phyloP scores from a whole-genome alignment of 352 stramenopile species.

The Pythium biforme region DNA sequence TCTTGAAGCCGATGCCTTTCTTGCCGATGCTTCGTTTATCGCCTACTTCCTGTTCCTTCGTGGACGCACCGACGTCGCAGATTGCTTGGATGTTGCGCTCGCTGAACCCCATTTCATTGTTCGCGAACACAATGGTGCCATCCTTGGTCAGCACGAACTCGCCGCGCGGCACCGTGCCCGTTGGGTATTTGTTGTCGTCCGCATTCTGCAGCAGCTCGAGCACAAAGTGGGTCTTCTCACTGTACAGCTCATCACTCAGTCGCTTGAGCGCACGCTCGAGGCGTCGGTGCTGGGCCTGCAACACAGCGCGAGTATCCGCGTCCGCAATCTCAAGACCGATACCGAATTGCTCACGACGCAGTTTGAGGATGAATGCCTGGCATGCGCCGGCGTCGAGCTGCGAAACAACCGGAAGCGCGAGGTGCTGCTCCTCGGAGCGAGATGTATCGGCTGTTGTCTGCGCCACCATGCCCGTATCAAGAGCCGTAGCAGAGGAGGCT shows the following conservation, averaged over 20 bases:
- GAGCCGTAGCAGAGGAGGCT: background rate
- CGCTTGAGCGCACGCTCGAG: conserved; percentile 83
- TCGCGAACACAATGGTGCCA: conserved; percentile 71
- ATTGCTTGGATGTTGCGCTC: conserved; percentile 75
- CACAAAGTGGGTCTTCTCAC: conserved; percentile 86
- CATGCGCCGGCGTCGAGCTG: conserved; percentile 24
- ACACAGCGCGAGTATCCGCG: conserved; percentile 47
- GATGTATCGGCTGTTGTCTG: background rate
- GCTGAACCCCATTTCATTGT: conserved; percentile 86
- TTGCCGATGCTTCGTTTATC: conserved; percentile 73
- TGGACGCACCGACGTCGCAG: conserved; percentile 86
- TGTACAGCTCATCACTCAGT: conserved; percentile 85
- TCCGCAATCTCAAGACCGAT: conserved; percentile 69
- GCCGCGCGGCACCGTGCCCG: conserved; percentile 39
- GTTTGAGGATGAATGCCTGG: conserved; percentile 50
- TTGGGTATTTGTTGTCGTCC: conserved; percentile 77
- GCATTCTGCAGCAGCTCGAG: conserved; percentile 88
- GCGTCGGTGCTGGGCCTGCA: conserved; percentile 74
- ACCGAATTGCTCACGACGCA: conserved; percentile 77
- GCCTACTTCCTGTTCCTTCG: conserved; percentile 43
- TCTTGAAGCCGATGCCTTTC: conserved; percentile 91
- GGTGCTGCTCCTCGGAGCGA: background rate
- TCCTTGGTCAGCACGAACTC: conserved; percentile 57
- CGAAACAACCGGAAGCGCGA: background rate
- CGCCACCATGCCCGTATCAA: background rate